A percentile compares a stretch with the other conserved stretches of the same genome.
Conservation (phyloP, 1,284 basidiomycete species). For the Tilletiaria anomala region DNA sequence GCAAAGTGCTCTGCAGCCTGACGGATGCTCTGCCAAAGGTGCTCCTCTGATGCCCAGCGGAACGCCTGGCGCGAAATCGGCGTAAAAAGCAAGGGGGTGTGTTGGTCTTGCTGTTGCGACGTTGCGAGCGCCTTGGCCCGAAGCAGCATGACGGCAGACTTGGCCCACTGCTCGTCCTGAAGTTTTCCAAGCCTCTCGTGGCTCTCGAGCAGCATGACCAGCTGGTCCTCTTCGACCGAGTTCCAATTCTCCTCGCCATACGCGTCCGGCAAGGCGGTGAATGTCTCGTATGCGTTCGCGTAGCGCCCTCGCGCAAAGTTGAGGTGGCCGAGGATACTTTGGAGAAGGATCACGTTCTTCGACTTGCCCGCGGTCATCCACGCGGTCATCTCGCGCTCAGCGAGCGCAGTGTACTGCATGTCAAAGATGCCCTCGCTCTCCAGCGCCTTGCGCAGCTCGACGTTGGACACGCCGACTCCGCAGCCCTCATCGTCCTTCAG, state of each 20-base stretch:
- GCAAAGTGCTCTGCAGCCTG: too few species aligned
- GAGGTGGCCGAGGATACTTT: conserved; percentile 2
- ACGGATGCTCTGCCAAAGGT: too few species aligned
- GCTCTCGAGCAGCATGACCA: neutral
- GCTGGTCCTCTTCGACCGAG: neutral
- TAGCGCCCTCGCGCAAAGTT: conserved; percentile 2
- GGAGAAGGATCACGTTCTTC: neutral
- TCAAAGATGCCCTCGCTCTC: conserved; percentile 40
- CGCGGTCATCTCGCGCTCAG: conserved; percentile 64
- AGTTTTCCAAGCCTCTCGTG: too few species aligned
- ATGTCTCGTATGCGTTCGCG: neutral
- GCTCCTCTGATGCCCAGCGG: too few species aligned
- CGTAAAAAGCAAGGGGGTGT: too few species aligned
- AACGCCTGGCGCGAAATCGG: too few species aligned
- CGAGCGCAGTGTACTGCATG: conserved; percentile 41
- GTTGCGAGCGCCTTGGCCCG: too few species aligned
- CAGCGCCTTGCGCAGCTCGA: conserved; percentile 54
- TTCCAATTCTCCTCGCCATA: neutral
- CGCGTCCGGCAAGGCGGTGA: neutral
- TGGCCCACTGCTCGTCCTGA: too few species aligned
- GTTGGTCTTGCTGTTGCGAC: too few species aligned
- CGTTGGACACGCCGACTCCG: conserved; percentile 46
- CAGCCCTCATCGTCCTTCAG: conserved; percentile 6
- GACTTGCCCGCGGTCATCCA: conserved; percentile 44
- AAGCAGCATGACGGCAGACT: too few species aligned